A percentile compares a stretch with the other conserved stretches of the same genome.
Evolutionary conservation across 1,284 basidiomycete genomes (phyloP).

Genomic region (Moesziomyces globuligerus): DNA sequence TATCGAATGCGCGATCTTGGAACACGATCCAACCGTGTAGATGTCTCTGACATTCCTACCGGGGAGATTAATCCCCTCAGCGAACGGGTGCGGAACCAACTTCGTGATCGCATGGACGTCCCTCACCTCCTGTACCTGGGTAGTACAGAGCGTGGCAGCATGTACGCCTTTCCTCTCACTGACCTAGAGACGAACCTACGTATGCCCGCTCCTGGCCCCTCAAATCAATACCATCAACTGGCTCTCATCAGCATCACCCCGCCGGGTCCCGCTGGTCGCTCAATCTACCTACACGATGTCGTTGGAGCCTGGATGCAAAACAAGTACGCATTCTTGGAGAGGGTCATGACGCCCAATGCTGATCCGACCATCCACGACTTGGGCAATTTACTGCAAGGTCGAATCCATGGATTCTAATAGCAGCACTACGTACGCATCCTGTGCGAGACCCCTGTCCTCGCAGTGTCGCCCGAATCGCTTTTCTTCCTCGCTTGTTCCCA

Average conservation of each 20-base stretch:
- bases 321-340: neutral
- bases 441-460: too few species aligned
- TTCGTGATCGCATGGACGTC: neutral
- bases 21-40: too few species aligned
- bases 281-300: neutral
- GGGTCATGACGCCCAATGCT: neutral
- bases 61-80: too few species aligned
- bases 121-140: neutral
- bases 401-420: neutral
- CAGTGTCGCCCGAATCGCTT: too few species aligned
- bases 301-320: neutral
- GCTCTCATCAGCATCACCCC: neutral
- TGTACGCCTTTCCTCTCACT: neutral
- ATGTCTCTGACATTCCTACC: too few species aligned
- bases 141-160: neutral
- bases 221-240: neutral
- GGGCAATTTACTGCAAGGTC: neutral
- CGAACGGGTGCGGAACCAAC: neutral
- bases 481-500: too few species aligned
- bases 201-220: neutral
- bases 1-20: too few species aligned
- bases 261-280: neutral
- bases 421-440: too few species aligned
- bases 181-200: neutral
- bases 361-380: neutral